These are phyloP conservation scores for Metarhizium brunneum DNA, from an alignment of 2,329 filamentous ascomycete species.

Conservation along the genomic window DNA sequence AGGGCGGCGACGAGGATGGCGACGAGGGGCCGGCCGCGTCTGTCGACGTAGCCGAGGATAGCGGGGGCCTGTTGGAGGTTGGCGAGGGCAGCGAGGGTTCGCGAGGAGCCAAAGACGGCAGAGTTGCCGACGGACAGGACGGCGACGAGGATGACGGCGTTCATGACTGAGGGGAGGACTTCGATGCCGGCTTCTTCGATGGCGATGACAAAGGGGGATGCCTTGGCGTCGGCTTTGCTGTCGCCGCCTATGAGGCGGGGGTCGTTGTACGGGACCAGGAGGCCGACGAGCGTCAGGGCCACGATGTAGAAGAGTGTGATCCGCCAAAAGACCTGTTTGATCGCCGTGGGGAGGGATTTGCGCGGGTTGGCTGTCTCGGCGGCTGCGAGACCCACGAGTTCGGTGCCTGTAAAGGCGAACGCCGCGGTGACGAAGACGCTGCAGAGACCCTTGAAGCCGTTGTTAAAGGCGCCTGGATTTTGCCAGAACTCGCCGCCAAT, in stretches of 20 bases:
- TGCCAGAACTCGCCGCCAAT: constrained; percentile 74
- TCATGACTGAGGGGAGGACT: constrained; percentile 81
- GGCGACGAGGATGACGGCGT: constrained; percentile 85
- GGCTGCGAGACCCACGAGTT: constrained; percentile 67
- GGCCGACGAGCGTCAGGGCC: constrained; percentile 68
- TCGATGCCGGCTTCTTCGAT: constrained; percentile 77
- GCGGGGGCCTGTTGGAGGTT: constrained; percentile 77
- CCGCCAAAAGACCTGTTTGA: constrained; percentile 94
- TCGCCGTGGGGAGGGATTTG: constrained; percentile 73
- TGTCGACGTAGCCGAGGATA: constrained; percentile 73
- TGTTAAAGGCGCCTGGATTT: constrained; percentile 73
- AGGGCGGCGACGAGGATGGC: constrained; percentile 59
- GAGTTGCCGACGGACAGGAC: constrained; percentile 89
- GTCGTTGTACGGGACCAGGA: constrained; percentile 70
- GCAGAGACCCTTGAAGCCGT: constrained; percentile 77
- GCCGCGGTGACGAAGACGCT: constrained; percentile 69
- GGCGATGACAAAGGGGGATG: constrained; percentile 89
- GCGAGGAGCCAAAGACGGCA: constrained; percentile 81
- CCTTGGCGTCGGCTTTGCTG: constrained; percentile 54
- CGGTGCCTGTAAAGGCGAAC: constrained; percentile 68
- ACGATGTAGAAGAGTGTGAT: constrained; percentile 87
- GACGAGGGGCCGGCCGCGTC: constrained; percentile 67
- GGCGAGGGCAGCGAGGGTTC: constrained; percentile 81
- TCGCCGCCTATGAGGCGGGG: constrained; percentile 47
- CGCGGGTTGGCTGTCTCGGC: constrained; percentile 72